These are phyloP conservation scores for Escovopsis sp. DNA, from an alignment of 2,329 filamentous ascomycete genomes.

Conservation along the genomic window DNA sequence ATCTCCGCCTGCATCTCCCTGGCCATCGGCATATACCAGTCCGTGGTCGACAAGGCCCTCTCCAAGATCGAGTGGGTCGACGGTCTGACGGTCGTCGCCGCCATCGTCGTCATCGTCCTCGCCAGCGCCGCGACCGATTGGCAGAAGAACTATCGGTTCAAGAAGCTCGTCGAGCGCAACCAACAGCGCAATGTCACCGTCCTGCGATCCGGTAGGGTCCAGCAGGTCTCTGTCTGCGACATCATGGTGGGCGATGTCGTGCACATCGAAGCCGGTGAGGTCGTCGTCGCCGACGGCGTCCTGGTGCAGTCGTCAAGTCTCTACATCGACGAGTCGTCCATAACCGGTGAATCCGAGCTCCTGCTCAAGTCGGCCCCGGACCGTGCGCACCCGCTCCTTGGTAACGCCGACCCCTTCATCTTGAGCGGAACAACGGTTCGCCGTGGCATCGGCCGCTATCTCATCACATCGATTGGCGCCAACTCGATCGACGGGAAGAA, in stretches of 20 bases:
- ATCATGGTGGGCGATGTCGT: slow-evolving; percentile 61
- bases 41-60: slow-evolving; percentile 34
- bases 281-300: slow-evolving; percentile 56
- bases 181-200: slow-evolving; percentile 62
- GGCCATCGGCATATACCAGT: slow-evolving; percentile 60
- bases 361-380: slow-evolving; percentile 48
- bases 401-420: slow-evolving; percentile 57
- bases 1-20: slow-evolving; percentile 60
- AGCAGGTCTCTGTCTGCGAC: slow-evolving; percentile 56
- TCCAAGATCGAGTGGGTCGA: slow-evolving; percentile 66
- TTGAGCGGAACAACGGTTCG: slow-evolving; percentile 65
- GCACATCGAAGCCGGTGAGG: slow-evolving; percentile 57
- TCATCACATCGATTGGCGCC: slow-evolving; percentile 60
- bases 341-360: slow-evolving; percentile 62
- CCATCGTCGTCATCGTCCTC: slow-evolving; percentile 60
- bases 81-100: slow-evolving; percentile 64
- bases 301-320: slow-evolving; percentile 39
- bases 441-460: slow-evolving; percentile 59
- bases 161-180: slow-evolving; percentile 68
- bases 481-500: slow-evolving; percentile 65
- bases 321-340: slow-evolving; percentile 60
- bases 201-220: slow-evolving; percentile 56
- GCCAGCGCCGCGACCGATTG: slow-evolving; percentile 70
- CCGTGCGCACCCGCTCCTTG: slow-evolving; percentile 42
- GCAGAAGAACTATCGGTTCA: slow-evolving; percentile 70